Base-by-base conservation (phyloP, 1,139 yeast genomes). In the Kodamaea alishanica region DNA sequence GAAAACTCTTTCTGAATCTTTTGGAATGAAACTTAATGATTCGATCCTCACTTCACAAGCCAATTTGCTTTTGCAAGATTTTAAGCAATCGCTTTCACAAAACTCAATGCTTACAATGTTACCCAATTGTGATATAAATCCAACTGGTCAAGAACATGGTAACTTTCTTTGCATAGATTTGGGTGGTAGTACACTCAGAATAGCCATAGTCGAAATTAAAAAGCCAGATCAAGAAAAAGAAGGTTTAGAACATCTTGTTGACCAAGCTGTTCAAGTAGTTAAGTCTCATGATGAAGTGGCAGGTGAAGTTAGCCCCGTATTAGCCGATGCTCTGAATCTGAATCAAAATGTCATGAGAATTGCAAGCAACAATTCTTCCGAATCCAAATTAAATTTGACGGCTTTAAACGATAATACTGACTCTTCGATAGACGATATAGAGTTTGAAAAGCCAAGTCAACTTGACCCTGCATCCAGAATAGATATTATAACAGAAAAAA, bases 181-280 rank as follows among this genome's bases (percentile, higher is more conserved):
- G 40, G 83, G 83, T 6, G 83, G 83, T 1, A 70, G 78, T 5
- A 76, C 81, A 2, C 57, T 76, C 32, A 60, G 80, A 33, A 61
- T 74, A 5, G 70, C 77, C 1, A 64, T 72, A n/a, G 61, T 76
- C n/a, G 54, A 60, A 28, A 67, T 70, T 30, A 60, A 52, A 6
- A 45, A 54, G 8, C 8, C 34, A 20, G 12, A 11, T 6, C 33
- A 11, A 6, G 27, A 9, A n/a, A 30, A 7, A 6, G 15, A 8
- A 28, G 30, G 12, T 4, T 12, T 20, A 11, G 11, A 27, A 15
- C 12, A 11, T 9, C n/a, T n/a, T 9, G 10, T 8, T 15, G 12
- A 28, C 5, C n/a, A 28, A 11, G n/a, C 15, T n/a, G 31, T 9
- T 28, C 31, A 28, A 11, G 12, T 15, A 9, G 20, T 15, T 4